Conservation (phyloP, 495 filamentous ascomycete genomes). For the Aspergillus avenaceus region DNA sequence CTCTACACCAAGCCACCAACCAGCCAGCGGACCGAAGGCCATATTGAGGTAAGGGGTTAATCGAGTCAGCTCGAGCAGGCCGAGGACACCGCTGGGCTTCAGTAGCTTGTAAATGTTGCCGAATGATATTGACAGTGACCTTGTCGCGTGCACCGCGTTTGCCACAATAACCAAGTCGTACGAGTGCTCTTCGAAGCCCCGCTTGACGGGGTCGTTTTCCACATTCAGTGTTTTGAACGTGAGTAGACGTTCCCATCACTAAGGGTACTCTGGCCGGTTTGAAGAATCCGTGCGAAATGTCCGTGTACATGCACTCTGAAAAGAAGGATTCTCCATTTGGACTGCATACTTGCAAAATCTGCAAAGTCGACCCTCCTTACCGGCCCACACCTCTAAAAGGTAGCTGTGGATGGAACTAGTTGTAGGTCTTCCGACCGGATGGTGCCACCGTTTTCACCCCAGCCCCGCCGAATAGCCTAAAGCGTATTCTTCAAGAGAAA, state of each 20-base stretch:
- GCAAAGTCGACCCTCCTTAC: slow-evolving; percentile 3
- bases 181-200: slow-evolving; percentile 35
- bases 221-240: slow-evolving; percentile 27
- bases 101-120: slow-evolving; percentile 3
- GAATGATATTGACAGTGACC: slow-evolving; percentile 29
- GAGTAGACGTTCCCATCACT: neutral
- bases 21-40: slow-evolving; percentile 15
- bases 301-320: neutral
- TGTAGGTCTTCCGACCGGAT: neutral
- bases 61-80: neutral
- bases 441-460: neutral
- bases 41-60: neutral
- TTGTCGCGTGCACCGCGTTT: slow-evolving; percentile 27
- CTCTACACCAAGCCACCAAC: slow-evolving; percentile 19
- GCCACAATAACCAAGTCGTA: slow-evolving; percentile 30
- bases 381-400: too few species aligned
- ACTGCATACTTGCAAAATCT: neutral
- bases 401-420: too few species aligned
- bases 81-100: slow-evolving; percentile 12
- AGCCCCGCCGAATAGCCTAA: too few species aligned
- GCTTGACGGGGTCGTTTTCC: slow-evolving; percentile 26
- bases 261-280: neutral
- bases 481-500: too few species aligned
- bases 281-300: neutral
- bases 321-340: neutral